phyloP scores from a whole-genome alignment of 208 protist genomes.

The Acanthamoeba royreba region DNA sequence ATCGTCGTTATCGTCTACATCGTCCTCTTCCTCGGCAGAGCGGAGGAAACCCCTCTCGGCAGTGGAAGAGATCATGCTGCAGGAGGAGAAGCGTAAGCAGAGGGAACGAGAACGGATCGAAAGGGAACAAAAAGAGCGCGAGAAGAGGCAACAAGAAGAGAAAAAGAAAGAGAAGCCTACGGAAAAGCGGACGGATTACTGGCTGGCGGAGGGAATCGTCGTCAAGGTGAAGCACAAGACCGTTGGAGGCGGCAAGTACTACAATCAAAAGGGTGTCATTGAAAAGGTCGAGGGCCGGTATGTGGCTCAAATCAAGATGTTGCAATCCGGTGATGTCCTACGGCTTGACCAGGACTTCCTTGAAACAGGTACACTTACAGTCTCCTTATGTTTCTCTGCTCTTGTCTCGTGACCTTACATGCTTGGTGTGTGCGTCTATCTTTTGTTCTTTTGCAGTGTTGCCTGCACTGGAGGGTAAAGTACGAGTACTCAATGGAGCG shows the following conservation, averaged over 20 bases:
- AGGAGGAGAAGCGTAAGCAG: conserved; percentile 1
- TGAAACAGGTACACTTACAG: conserved; percentile 65
- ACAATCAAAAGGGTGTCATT: conserved; percentile 73
- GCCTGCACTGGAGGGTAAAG: conserved; percentile 44
- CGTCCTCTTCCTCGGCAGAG: background rate
- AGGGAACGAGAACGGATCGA: background rate
- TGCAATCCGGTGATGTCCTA: conserved; percentile 60
- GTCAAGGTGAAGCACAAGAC: conserved; percentile 71
- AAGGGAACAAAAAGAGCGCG: background rate
- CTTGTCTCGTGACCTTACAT: background rate
- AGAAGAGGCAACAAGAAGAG: background rate
- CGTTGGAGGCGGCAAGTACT: conserved; percentile 69
- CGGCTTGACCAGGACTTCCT: conserved; percentile 69
- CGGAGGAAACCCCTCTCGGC: background rate
- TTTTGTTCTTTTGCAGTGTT: background rate
- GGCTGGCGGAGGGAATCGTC: conserved; percentile 51
- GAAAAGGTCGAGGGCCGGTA: conserved; percentile 51
- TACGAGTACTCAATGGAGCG: conserved; percentile 61
- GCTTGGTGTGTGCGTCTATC: background rate
- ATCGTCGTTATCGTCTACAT: background rate
- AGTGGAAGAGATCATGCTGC: conserved; percentile 28
- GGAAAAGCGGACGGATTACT: conserved; percentile 34
- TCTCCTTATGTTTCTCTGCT: background rate
- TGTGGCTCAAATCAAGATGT: conserved; percentile 59
- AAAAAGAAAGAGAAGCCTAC: conserved; percentile 14